phyloP scores from a whole-genome alignment of 169 alveolate species.

The Plasmodium blacklocki region DNA sequence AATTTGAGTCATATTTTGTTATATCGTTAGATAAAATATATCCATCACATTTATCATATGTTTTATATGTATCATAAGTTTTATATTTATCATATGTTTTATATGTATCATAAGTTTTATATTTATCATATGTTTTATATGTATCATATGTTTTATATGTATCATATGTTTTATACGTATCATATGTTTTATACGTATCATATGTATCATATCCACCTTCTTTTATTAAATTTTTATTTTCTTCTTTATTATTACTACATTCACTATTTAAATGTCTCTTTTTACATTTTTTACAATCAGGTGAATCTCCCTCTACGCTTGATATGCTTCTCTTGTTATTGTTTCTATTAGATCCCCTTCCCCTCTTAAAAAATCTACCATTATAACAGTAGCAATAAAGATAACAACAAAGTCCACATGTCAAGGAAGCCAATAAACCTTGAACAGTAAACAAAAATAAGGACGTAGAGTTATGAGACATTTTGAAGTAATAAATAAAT shows the following conservation, averaged over 20 bases:
- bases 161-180: too few relatives aligned
- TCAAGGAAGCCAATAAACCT: slow-evolving; percentile 59
- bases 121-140: too few relatives aligned
- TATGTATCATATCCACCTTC: neutral
- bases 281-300: slow-evolving; percentile 10
- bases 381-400: slow-evolving; percentile 63
- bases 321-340: slow-evolving; percentile 63
- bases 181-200: too few relatives aligned
- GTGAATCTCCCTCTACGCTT: slow-evolving; percentile 6
- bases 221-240: neutral
- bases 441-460: slow-evolving; percentile 58
- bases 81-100: too few relatives aligned
- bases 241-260: neutral
- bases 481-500: slow-evolving; percentile 10
- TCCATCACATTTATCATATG: too few relatives aligned
- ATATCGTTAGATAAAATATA: too few relatives aligned
- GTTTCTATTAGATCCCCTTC: neutral
- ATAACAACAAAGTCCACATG: slow-evolving; percentile 64
- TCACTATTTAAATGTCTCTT: slow-evolving; percentile 35
- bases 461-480: slow-evolving; percentile 44
- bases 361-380: slow-evolving; percentile 8
- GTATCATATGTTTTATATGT: too few relatives aligned
- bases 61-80: too few relatives aligned
- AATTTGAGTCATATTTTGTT: too few relatives aligned
- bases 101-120: too few relatives aligned